phyloP scores from a whole-genome alignment of 129 eudicot genomes.

The Mikania micrantha region DNA sequence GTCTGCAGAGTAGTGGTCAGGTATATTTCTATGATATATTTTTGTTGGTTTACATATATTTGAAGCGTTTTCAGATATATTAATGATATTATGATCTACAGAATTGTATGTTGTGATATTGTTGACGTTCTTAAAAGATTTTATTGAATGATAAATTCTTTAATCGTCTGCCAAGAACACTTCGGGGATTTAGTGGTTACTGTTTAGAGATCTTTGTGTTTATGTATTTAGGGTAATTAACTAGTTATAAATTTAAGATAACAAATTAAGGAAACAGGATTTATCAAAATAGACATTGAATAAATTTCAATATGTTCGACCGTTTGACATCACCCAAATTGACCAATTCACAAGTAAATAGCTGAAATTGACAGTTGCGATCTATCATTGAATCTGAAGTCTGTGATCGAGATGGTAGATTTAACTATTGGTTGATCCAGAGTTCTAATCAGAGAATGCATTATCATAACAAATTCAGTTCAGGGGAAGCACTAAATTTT shows the following conservation, averaged over 20 bases:
- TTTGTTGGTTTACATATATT: too few relatives aligned
- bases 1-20: constrained; percentile 65
- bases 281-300: not conserved
- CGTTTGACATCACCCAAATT: not conserved
- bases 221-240: not conserved
- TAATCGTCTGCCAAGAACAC: not conserved
- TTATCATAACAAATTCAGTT: not conserved
- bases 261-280: not conserved
- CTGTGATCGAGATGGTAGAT: not conserved
- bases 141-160: not conserved
- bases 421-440: not conserved
- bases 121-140: not conserved
- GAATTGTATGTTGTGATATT: not conserved
- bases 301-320: not conserved
- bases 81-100: too few relatives aligned
- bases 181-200: not conserved
- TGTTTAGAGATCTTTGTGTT: not conserved
- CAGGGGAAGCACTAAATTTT: not conserved
- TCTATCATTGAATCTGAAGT: not conserved
- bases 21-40: too few relatives aligned
- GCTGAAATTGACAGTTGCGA: not conserved
- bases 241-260: too few relatives aligned
- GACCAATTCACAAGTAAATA: not conserved
- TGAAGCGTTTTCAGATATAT: too few relatives aligned
- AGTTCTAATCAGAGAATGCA: not conserved